phyloP scores from a whole-genome alignment of 129 eudicot species.

The Centaurea solstitialis region DNA sequence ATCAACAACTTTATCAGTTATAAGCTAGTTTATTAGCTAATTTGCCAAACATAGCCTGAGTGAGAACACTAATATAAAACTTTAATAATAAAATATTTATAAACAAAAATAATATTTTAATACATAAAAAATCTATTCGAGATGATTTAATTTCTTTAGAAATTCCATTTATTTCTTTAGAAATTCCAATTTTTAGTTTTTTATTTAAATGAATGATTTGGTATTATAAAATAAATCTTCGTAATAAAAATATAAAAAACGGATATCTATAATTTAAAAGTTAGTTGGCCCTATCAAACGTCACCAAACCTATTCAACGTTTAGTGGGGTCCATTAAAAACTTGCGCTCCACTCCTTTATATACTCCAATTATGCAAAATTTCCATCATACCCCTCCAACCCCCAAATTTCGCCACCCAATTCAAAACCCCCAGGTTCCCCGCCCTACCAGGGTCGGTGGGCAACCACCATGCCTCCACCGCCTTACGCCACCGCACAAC shows the following conservation, averaged over 20 bases:
- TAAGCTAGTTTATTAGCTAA: no score
- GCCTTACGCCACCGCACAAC: constrained; percentile 34
- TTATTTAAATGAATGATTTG: no score
- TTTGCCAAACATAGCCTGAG: no score
- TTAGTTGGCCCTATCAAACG: constrained; percentile 22
- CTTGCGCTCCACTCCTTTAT: constrained; percentile 37
- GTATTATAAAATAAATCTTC: no score
- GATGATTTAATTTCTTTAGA: no score
- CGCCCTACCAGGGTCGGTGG: constrained; percentile 45
- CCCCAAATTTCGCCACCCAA: constrained; percentile 28
- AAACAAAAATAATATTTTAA: no score
- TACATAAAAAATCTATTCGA: no score
- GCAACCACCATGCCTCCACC: constrained; percentile 24
- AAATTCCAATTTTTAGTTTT: no score
- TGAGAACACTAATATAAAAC: no score
- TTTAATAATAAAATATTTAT: no score
- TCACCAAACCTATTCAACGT: constrained; percentile 18
- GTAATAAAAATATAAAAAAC: neutral
- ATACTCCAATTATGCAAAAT: constrained; percentile 14
- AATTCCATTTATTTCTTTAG: no score
- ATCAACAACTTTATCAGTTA: no score
- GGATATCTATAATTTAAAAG: neutral
- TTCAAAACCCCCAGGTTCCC: constrained; percentile 48
- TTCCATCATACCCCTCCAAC: neutral
- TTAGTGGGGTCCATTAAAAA: constrained; percentile 14